Evolutionary conservation across 2,329 filamentous ascomycete species (phyloP).

Genomic region (Xylariaceae sp.): DNA sequence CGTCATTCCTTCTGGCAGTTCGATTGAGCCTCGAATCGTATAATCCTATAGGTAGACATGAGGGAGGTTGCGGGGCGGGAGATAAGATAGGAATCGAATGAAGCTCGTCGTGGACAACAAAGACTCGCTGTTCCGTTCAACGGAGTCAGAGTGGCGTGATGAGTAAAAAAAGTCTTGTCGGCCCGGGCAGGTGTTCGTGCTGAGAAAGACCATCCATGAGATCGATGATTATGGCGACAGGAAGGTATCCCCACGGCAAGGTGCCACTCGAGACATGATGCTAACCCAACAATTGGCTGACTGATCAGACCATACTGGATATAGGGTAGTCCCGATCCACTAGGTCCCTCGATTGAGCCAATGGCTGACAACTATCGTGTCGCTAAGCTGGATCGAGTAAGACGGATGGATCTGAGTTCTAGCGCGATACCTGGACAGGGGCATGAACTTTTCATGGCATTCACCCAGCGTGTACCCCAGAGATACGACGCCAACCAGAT

Average conservation of each 20-base stretch:
- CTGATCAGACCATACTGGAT: background rate
- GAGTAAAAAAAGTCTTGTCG: background rate
- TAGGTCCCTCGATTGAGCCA: background rate
- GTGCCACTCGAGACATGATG: background rate
- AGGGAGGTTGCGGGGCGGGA: background rate
- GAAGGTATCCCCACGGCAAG: background rate
- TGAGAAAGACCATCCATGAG: background rate
- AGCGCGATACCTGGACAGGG: no score
- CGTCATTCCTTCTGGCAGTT: constrained; percentile 2
- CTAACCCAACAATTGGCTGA: background rate
- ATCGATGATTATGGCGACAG: background rate
- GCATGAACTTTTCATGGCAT: no score
- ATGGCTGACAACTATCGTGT: no score
- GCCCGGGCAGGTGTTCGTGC: no score
- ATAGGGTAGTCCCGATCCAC: background rate
- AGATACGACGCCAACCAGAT: background rate
- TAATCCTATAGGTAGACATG: background rate
- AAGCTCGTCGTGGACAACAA: background rate
- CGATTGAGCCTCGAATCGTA: background rate
- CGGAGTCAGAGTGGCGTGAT: background rate
- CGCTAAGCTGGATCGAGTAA: no score
- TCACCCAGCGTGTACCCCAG: no score
- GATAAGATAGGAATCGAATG: background rate
- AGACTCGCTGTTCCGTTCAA: no score
- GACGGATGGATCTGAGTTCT: no score